Evolutionary conservation across 139 green algal species (phyloP), one percentile per base, ranked within the genome.

Genomic region (Asterochloris sp.): DNA sequence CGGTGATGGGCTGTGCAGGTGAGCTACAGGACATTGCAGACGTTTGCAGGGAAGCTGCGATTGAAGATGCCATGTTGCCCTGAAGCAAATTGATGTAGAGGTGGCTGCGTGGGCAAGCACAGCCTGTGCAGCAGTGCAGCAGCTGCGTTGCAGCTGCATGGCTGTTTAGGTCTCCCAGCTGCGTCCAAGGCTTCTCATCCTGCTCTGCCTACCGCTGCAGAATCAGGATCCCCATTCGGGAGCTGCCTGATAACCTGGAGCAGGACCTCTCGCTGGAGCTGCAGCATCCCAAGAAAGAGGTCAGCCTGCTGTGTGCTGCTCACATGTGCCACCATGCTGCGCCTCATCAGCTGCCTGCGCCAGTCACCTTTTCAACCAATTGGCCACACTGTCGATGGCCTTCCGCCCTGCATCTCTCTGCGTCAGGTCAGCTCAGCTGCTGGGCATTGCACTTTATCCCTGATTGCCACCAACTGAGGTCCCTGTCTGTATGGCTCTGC

Each of bases 231-330:
- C 62, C 27, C 10, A 29, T 82, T 0, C 73, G 29, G 8, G 62
- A 74, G 27, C 63, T 82, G 78, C 27, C 62, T 28, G 63, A 73
- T 62, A 62, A 66, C 61, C 63, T 74, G 27, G 63, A 82, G 63
- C 27, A 82, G 27, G 78, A 82, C 27, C 16, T 82, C 14, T 82
- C 62, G 78, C 78, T 82, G 78, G 76, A 80, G n/a, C 76, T 80
- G 76, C 76, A 69, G 13, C 60, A 80, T 62, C 60, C 60, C 24
- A 80, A 80, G 47, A 62, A 80, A 29, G 19, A 80, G 76, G 76
- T 79, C 17, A 67, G 47, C 19, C 66, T 71, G 66, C 66, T 76
- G 69, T 23, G 69, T 27, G 28, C 9, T 21, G 29, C 29, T 12
- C 69, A 38, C 28, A 17, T 47, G 69, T n/a, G 15, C 17, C 69